Evolutionary conservation across 345 rosid genomes (phyloP).

Genomic region (Populus euphratica): DNA sequence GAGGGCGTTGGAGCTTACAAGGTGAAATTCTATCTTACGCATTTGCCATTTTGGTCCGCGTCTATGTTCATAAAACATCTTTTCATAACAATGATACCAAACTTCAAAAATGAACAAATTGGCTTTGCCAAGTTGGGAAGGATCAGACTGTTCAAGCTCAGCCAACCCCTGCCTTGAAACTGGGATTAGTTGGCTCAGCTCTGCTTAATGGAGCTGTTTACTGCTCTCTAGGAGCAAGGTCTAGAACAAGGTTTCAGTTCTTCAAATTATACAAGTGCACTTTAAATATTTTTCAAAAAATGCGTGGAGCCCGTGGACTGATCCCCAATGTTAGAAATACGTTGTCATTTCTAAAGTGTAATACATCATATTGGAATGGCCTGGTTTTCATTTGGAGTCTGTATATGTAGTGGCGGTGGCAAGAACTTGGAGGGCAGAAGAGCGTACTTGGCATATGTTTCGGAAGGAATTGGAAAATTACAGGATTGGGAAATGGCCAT

Average conservation of each 20-base stretch:
- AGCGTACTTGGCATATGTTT: constrained; percentile 58
- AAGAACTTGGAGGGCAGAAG: constrained; percentile 44
- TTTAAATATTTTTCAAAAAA: too few species aligned
- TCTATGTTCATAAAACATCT: not conserved
- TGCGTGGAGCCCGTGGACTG: too few species aligned
- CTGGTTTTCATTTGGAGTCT: constrained; percentile 13
- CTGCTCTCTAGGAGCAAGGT: too few species aligned
- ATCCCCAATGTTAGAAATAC: too few species aligned
- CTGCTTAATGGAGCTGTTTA: not conserved
- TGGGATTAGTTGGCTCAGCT: not conserved
- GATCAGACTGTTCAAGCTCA: not conserved
- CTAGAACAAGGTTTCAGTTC: too few species aligned
- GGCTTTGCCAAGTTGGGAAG: not conserved
- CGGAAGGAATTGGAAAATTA: constrained; percentile 58
- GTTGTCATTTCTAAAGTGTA: too few species aligned
- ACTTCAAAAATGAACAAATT: not conserved
- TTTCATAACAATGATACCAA: not conserved
- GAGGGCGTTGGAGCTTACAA: constrained; percentile 53
- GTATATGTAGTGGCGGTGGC: constrained; percentile 15
- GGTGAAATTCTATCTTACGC: constrained; percentile 32
- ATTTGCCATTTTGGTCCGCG: not conserved
- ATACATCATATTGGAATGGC: not conserved
- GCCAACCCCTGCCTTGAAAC: not conserved
- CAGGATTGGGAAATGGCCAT: constrained; percentile 62
- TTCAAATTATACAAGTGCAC: too few species aligned